Conservation (phyloP, 179 eudicot species). For the Gypsophila paniculata region DNA sequence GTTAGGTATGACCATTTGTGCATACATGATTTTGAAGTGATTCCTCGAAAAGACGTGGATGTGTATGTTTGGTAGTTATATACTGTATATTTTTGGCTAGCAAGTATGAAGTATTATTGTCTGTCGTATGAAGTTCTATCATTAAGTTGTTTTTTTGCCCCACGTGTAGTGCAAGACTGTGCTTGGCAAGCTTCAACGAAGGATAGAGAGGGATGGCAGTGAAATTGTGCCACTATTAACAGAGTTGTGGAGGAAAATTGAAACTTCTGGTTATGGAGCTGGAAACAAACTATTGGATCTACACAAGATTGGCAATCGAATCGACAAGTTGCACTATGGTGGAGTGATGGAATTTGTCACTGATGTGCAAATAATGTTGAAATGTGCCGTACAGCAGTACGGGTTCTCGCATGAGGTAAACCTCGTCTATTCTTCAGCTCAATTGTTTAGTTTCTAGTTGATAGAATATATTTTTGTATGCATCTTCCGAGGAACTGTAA, state of each 20-base stretch:
- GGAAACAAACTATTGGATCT: conserved; percentile 59
- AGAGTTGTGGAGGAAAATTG: conserved; percentile 78
- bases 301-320: conserved; percentile 59
- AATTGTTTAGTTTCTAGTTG: background rate
- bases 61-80: background rate
- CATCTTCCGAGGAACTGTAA: background rate
- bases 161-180: conserved; percentile 79
- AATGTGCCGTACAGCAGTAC: conserved; percentile 62
- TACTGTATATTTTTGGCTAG: background rate
- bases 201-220: conserved; percentile 77
- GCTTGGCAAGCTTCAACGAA: conserved; percentile 67
- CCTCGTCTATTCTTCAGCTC: conserved; percentile 15
- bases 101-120: background rate
- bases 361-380: conserved; percentile 85
- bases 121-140: background rate
- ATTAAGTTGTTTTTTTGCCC: background rate
- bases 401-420: conserved; percentile 82
- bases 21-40: background rate
- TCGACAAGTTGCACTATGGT: conserved; percentile 63
- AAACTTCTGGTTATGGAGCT: conserved; percentile 46
- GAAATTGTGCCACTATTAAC: conserved; percentile 78
- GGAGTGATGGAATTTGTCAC: conserved; percentile 72
- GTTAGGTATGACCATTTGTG: background rate
- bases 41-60: background rate
- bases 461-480: background rate